Evolutionary conservation across 345 rosid genomes (phyloP).

Genomic region (Hibiscus tridactylites): DNA sequence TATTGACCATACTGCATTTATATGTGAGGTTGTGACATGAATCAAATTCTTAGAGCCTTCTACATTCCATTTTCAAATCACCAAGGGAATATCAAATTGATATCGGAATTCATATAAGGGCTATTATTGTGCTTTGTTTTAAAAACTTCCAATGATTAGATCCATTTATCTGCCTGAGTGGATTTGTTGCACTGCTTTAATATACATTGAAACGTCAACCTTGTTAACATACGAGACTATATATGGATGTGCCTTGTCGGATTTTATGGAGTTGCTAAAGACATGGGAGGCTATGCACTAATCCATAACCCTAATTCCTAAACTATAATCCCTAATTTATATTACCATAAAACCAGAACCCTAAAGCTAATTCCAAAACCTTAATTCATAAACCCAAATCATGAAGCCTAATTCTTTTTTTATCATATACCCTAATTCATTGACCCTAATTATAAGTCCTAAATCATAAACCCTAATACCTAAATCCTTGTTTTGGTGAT

Average conservation of each 20-base stretch:
- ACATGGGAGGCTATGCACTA: neutral
- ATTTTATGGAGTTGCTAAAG: neutral
- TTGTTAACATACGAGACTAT: neutral
- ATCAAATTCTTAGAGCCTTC: neutral
- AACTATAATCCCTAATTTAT: too few species aligned
- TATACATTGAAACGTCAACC: neutral
- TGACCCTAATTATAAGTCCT: too few species aligned
- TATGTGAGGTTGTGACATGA: neutral
- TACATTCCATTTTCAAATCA: neutral
- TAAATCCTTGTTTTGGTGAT: too few species aligned
- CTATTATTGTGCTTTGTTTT: neutral
- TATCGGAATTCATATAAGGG: neutral
- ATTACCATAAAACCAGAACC: too few species aligned
- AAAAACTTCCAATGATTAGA: neutral
- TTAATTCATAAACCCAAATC: too few species aligned
- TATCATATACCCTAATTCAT: too few species aligned
- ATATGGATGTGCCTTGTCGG: neutral
- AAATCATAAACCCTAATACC: too few species aligned
- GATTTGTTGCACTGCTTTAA: neutral
- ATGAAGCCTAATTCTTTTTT: too few species aligned
- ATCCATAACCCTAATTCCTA: too few species aligned
- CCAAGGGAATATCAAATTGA: neutral
- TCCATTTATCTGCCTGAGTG: neutral
- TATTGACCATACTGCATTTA: neutral
- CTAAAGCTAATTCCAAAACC: too few species aligned